These are phyloP conservation scores for Aspergillaceae sp. DNA, from an alignment of 2,329 filamentous ascomycete species.

Conservation along the genomic window DNA sequence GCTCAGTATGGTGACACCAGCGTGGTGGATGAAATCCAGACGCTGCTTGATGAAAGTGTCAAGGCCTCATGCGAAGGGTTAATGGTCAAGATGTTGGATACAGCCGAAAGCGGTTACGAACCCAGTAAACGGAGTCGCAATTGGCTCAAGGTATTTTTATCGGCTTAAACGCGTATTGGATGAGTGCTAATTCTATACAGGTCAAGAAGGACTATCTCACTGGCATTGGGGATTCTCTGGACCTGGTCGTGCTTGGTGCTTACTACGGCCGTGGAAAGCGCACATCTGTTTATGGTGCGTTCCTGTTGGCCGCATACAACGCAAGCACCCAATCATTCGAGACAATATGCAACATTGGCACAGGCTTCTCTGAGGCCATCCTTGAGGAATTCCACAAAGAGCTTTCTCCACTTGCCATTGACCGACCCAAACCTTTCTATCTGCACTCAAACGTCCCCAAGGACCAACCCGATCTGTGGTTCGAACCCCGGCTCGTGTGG, in stretches of 20 bases:
- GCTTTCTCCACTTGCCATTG: conserved; percentile 71
- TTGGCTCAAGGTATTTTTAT: conserved; percentile 73
- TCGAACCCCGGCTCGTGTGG: conserved; percentile 91
- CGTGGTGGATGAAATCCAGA: conserved; percentile 88
- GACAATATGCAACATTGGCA: conserved; percentile 96
- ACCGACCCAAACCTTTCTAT: conserved; percentile 90
- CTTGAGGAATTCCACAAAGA: conserved; percentile 77
- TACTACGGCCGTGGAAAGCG: conserved; percentile 94
- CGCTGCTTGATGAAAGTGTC: conserved; percentile 84
- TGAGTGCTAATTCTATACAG: conserved; percentile 32
- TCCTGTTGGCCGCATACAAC: conserved; percentile 92
- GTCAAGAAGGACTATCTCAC: conserved; percentile 98
- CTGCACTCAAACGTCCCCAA: conserved; percentile 72
- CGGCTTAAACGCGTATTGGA: neutral
- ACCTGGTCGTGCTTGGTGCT: conserved; percentile 89
- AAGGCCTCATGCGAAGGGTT: conserved; percentile 94
- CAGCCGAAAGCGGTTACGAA: conserved; percentile 85
- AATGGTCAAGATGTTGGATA: conserved; percentile 99
- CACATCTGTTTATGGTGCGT: conserved; percentile 90
- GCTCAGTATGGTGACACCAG: conserved; percentile 79
- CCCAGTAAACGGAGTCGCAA: conserved; percentile 93
- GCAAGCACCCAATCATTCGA: conserved; percentile 72
- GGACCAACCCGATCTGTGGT: conserved; percentile 97
- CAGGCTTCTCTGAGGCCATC: conserved; percentile 88
- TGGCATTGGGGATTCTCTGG: conserved; percentile 88